A percentile compares a stretch with the other conserved stretches of the same genome.
Evolutionary conservation across 108 stramenopile species (phyloP).

Genomic region (Skeletonema menzelii): DNA sequence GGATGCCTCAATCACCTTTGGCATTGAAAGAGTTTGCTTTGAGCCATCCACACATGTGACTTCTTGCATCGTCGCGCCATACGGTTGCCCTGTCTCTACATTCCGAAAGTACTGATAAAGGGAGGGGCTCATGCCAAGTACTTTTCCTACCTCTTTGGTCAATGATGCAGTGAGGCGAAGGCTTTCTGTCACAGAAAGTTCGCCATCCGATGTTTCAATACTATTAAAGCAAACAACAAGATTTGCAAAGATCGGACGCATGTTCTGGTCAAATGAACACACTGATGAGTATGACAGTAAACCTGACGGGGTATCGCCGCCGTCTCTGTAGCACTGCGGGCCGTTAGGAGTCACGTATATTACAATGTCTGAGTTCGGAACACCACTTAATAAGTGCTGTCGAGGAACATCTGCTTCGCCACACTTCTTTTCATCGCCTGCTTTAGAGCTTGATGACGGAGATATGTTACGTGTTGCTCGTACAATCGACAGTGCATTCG

Average conservation of each 20-base stretch:
- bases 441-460: neutral
- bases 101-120: slow-evolving; percentile 75
- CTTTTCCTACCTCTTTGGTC: slow-evolving; percentile 48
- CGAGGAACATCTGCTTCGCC: slow-evolving; percentile 53
- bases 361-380: slow-evolving; percentile 68
- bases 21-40: slow-evolving; percentile 20
- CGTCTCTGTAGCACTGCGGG: slow-evolving; percentile 40
- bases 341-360: slow-evolving; percentile 77
- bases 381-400: slow-evolving; percentile 67
- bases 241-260: slow-evolving; percentile 77
- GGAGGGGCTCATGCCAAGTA: slow-evolving; percentile 74
- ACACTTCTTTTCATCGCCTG: slow-evolving; percentile 11
- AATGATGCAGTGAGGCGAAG: slow-evolving; percentile 31
- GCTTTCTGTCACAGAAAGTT: slow-evolving; percentile 52
- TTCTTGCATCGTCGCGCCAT: slow-evolving; percentile 22
- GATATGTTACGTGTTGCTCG: slow-evolving; percentile 24
- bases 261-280: slow-evolving; percentile 59
- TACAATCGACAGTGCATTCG: slow-evolving; percentile 39
- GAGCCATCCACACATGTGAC: slow-evolving; percentile 47
- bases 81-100: slow-evolving; percentile 60
- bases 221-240: slow-evolving; percentile 74
- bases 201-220: slow-evolving; percentile 71
- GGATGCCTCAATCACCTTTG: slow-evolving; percentile 31
- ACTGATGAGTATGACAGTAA: slow-evolving; percentile 31
- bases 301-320: neutral